Base-by-base conservation (phyloP, 495 filamentous ascomycete species). In the Letharia lupina region DNA sequence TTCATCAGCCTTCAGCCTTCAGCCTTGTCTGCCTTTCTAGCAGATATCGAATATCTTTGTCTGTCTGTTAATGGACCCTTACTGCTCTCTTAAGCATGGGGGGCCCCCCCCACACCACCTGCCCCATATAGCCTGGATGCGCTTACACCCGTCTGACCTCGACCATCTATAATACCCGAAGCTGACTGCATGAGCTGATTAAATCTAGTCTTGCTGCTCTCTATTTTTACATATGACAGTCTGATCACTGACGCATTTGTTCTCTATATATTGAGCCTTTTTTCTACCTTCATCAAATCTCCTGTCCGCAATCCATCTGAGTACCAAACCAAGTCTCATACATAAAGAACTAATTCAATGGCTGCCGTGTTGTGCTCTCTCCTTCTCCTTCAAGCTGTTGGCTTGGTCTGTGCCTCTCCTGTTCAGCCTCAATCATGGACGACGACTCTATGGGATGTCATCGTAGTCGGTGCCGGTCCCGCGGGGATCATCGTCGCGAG, bases 401-500 rank as follows among this genome's bases (percentile, higher is more conserved):
- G 13, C 33, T 57, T 57, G 8, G 31, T 37, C 13, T 57, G 20
- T 37, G 16, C 54, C 33, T 37, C 54, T 35, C 54, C 54, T 5
- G 0, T 37, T 4, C 54, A 57, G 8, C 31, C 54, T 20, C 33
- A 10, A 4, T 20, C 54, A 18, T 37, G 20, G 54, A 7, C 54
- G 4, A 23, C 54, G 0, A 67, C 65, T 10, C 28, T 44, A 16
- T 66, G 61, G 44, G 65, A 67, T 67, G 65, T 67, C 0, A 67
- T 67, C 1, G 65, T 67, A 2, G 65, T 67, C 9, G 65, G 65
- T 15, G 31, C 65, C 33, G 65, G 65, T 31, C 65, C 65, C 7
- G 65, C 65, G 12, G 65, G 65, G 6, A 40, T 67, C 47, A 67
- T 67, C 44, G 45, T 44, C 11, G 65, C 65, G 31, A 67, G 59